Percentiles rank a stretch among this genome's conserved stretches.
These are phyloP conservation scores for Pulchroboletus neoregius DNA, from an alignment of 1,284 basidiomycete genomes.

Conservation along the genomic window DNA sequence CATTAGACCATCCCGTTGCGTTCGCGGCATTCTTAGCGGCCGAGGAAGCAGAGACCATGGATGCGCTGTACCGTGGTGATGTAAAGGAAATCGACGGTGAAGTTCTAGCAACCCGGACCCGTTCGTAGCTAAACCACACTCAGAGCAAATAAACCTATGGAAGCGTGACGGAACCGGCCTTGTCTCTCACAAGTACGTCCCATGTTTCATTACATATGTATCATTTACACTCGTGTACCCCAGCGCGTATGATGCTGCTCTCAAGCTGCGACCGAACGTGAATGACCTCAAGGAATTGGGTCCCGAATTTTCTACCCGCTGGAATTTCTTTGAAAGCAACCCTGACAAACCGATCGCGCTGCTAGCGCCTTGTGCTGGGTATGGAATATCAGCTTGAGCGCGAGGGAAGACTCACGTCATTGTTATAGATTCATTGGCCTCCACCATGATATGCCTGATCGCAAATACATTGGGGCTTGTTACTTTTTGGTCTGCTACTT, in stretches of 20 bases:
- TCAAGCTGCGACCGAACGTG: conserved; percentile 46
- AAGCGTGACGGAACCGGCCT: conserved; percentile 41
- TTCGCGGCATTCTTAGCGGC: conserved; percentile 38
- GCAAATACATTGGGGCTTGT: conserved; percentile 17
- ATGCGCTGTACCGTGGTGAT: conserved; percentile 39
- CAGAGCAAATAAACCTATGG: conserved; percentile 45
- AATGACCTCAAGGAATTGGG: conserved; percentile 44
- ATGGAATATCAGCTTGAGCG: neutral
- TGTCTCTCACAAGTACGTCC: conserved; percentile 45
- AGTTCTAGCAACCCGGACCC: conserved; percentile 2
- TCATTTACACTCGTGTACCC: neutral
- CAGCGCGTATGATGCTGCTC: conserved; percentile 43
- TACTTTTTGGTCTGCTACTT: conserved; percentile 18
- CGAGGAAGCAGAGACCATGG: conserved; percentile 42
- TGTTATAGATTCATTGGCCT: conserved; percentile 12
- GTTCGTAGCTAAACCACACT: neutral
- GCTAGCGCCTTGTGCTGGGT: conserved; percentile 36
- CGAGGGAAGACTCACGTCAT: neutral
- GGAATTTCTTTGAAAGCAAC: conserved; percentile 42
- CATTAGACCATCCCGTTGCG: conserved; percentile 43
- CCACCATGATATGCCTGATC: conserved; percentile 8
- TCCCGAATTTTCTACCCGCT: conserved; percentile 40
- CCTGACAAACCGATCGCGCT: conserved; percentile 49
- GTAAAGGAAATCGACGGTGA: conserved; percentile 37
- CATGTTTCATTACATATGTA: neutral